phyloP scores from a whole-genome alignment of 1,284 basidiomycete species.

The Vanrija sp. region DNA sequence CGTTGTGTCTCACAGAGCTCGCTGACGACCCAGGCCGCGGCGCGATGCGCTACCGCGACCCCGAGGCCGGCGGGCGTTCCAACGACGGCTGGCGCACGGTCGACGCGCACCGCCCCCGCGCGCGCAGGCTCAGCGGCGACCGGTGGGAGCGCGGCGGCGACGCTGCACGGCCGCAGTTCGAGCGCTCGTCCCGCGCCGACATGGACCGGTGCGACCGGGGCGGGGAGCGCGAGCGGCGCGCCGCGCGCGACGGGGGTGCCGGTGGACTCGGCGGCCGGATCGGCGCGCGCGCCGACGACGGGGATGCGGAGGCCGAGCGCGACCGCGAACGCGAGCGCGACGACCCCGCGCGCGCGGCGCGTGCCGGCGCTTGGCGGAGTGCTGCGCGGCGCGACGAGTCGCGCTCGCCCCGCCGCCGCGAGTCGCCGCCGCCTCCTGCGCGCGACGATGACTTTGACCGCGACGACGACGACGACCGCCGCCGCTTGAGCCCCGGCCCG shows the following conservation, averaged over 20 bases:
- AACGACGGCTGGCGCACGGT: conserved; percentile 31
- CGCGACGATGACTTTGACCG: too few species aligned
- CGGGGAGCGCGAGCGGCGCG: conserved; percentile 10
- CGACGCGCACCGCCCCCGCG: conserved; percentile 19
- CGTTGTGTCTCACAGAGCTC: conserved; percentile 5
- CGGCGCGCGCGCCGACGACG: conserved; percentile 3
- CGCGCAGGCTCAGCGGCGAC: conserved; percentile 5
- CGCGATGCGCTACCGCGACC: conserved; percentile 47
- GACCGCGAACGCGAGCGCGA: not conserved
- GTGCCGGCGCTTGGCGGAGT: conserved; percentile 2
- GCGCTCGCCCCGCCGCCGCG: too few species aligned
- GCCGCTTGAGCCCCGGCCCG: too few species aligned
- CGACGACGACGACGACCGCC: too few species aligned
- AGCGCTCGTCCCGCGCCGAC: conserved; percentile 15
- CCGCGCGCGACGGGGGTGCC: conserved; percentile 2
- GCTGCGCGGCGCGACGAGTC: too few species aligned
- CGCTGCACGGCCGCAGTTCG: conserved; percentile 18
- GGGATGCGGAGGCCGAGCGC: conserved; percentile 3
- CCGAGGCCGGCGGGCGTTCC: conserved; percentile 30
- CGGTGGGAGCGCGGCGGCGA: conserved; percentile 23
- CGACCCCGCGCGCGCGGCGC: not conserved
- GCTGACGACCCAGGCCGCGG: conserved; percentile 40
- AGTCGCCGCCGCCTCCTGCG: too few species aligned
- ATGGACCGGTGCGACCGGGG: conserved; percentile 32
- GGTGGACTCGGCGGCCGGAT: conserved; percentile 10